Evolutionary conservation across 352 stramenopile species (phyloP), one percentile per base, ranked within the genome.

Genomic region (Thalassiosira livingstoniorum): DNA sequence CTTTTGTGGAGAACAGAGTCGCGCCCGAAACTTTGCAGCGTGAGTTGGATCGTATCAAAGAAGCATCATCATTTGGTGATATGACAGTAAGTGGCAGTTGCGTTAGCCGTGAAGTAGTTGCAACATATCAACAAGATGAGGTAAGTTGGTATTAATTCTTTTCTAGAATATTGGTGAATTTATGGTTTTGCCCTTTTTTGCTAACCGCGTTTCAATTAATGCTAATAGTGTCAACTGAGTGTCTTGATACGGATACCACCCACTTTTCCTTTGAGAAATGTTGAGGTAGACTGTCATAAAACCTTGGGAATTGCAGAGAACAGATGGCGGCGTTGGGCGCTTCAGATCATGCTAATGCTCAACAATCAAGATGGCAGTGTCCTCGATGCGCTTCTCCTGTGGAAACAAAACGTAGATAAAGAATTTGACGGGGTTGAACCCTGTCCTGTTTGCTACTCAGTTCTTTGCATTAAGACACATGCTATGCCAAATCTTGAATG

Each of bases 381-480:
- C 32, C 64, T 92, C 13, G 91, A 94, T 72, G 92, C 91, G 15
- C 66, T 95, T 11, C 47, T 93, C 27, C 57, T 94, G 0, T 96
- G 92, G 92, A 93, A 94, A 66, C 73, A 94, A 80, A 96, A 96
- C 75, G 83, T 97, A 4, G 92, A 96, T 54, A 92, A 95, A 68
- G 92, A 96, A 79, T 94, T 97, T 62, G 86, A 95, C 42, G 94
- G 93, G 11, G 87, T 97, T 11, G 95, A 97, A 71, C 94, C 94
- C 23, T 97, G 95, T 78, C 94, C 94, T 4, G 93, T 97, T 47
- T 97, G 95, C 66, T 97, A 97, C 74, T 92, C 86, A 27, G 91
- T 96, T 21, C 75, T 97, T 5, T 92, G 95, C 63, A 87, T 94
- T 1, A 96, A 94, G 65, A 94, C 90, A 21, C 87, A 96, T 64